phyloP scores from a whole-genome alignment of 2,329 filamentous ascomycete species.

The Alternaria metachromatica region DNA sequence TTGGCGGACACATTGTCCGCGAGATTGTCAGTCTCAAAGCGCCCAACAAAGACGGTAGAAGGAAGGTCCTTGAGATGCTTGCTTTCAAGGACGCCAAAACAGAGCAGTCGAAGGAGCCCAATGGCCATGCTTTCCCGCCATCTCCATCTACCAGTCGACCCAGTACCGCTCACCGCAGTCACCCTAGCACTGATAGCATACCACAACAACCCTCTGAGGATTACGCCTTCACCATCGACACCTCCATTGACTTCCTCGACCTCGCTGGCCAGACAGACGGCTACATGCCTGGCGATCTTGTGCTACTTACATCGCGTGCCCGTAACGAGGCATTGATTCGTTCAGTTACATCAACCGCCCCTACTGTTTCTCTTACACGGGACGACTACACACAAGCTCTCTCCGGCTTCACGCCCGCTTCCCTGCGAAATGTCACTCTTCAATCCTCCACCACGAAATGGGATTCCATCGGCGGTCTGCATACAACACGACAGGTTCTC shows the following conservation, averaged over 20 bases:
- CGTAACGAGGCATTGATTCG: slow-evolving; percentile 92
- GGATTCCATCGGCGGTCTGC: slow-evolving; percentile 86
- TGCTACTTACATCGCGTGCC: slow-evolving; percentile 83
- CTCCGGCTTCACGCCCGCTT: slow-evolving; percentile 92
- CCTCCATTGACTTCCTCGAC: slow-evolving; percentile 86
- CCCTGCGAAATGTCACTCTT: slow-evolving; percentile 89
- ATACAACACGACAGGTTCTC: slow-evolving; percentile 85
- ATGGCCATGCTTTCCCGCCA: slow-evolving; percentile 42
- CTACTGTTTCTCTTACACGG: slow-evolving; percentile 67
- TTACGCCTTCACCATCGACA: slow-evolving; percentile 73
- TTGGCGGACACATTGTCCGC: slow-evolving; percentile 89
- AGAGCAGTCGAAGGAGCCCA: slow-evolving; percentile 23
- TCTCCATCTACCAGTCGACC: slow-evolving; percentile 59
- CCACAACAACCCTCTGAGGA: slow-evolving; percentile 38
- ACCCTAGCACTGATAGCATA: slow-evolving; percentile 48
- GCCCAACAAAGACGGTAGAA: slow-evolving; percentile 87
- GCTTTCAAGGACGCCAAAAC: slow-evolving; percentile 56
- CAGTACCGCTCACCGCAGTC: slow-evolving; percentile 51
- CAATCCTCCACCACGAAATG: slow-evolving; percentile 94
- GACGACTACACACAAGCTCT: slow-evolving; percentile 84
- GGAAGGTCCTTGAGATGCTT: slow-evolving; percentile 82
- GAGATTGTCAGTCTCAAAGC: slow-evolving; percentile 91
- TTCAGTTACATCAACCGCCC: slow-evolving; percentile 62
- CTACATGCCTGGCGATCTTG: slow-evolving; percentile 95
- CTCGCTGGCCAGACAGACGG: slow-evolving; percentile 93